Percentiles rank a stretch among this genome's conserved stretches.
phyloP scores from a whole-genome alignment of 768 basidiomycete genomes.

The Tricholoma matsutake region DNA sequence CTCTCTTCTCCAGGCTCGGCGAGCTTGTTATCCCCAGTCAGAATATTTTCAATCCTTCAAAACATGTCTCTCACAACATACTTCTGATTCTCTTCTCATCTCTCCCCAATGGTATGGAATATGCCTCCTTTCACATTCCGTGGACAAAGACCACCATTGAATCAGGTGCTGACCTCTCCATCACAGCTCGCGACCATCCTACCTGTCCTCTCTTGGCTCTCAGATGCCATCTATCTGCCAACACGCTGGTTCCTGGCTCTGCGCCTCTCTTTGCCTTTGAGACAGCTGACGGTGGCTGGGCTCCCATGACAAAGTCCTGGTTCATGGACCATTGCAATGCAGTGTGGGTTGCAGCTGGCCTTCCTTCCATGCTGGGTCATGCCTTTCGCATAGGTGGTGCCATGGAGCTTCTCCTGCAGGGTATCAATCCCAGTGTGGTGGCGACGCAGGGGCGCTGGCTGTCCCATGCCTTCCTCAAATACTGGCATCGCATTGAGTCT shows the following conservation, averaged over 20 bases:
- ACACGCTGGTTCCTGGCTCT: neutral
- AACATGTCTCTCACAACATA: neutral
- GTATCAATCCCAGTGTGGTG: neutral
- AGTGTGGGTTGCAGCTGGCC: conserved; percentile 2
- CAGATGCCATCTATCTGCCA: conserved; percentile 1
- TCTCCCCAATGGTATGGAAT: neutral
- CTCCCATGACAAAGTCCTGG: conserved; percentile 9
- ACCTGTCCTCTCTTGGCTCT: neutral
- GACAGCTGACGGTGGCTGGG: too few species aligned
- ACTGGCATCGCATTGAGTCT: conserved; percentile 5
- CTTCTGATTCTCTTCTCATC: neutral
- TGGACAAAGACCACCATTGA: conserved; percentile 11
- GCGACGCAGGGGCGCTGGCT: conserved; percentile 1
- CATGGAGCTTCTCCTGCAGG: conserved; percentile 3
- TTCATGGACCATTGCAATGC: conserved; percentile 1
- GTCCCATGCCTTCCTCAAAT: conserved; percentile 8
- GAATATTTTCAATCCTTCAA: neutral
- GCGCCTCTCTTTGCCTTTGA: too few species aligned
- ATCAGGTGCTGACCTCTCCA: conserved; percentile 24
- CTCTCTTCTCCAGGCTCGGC: conserved; percentile 3
- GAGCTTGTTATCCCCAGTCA: too few species aligned
- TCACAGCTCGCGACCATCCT: conserved; percentile 13
- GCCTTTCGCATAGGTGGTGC: too few species aligned
- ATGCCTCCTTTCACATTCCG: conserved; percentile 24
- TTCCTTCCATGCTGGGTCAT: neutral